phyloP scores from a whole-genome alignment of 768 basidiomycete species.

The Amanita subjunquillea region DNA sequence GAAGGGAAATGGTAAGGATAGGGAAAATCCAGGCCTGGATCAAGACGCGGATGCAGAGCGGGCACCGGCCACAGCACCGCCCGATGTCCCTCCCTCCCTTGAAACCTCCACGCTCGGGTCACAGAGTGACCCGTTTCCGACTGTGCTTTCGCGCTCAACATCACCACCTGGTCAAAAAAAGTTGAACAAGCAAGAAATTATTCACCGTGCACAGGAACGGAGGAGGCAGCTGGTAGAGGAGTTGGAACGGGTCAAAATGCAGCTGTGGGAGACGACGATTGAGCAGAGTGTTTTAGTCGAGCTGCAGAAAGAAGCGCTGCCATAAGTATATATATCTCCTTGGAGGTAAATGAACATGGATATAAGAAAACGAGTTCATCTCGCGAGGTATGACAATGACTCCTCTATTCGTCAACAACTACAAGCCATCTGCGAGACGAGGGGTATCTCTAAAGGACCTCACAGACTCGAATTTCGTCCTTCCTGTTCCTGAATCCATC shows the following conservation, averaged over 20 bases:
- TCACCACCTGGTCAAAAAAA: not conserved
- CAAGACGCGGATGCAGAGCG: not conserved
- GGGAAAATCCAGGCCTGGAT: not conserved
- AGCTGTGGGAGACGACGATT: conserved; percentile 66
- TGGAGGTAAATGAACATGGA: not conserved
- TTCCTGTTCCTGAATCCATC: conserved; percentile 25
- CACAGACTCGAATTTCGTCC: conserved; percentile 27
- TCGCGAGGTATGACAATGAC: not conserved
- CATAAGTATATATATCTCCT: not conserved
- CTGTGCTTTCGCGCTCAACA: not conserved
- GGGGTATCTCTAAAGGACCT: conserved; percentile 10
- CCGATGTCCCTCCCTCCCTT: not conserved
- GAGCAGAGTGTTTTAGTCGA: conserved; percentile 56
- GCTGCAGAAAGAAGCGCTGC: conserved; percentile 21
- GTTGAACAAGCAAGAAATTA: conserved; percentile 11
- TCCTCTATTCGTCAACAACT: conserved; percentile 1
- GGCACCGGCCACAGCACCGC: not conserved
- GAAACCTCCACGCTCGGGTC: not conserved
- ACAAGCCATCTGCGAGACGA: not conserved
- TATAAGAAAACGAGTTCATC: not conserved
- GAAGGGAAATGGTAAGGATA: not conserved
- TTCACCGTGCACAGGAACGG: conserved; percentile 38
- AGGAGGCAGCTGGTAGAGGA: conserved; percentile 41
- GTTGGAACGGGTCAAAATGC: conserved; percentile 49
- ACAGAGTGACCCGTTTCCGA: not conserved